Conservation (phyloP, 371 early-diverging fungal species). For the Haplosporangium sp. region DNA sequence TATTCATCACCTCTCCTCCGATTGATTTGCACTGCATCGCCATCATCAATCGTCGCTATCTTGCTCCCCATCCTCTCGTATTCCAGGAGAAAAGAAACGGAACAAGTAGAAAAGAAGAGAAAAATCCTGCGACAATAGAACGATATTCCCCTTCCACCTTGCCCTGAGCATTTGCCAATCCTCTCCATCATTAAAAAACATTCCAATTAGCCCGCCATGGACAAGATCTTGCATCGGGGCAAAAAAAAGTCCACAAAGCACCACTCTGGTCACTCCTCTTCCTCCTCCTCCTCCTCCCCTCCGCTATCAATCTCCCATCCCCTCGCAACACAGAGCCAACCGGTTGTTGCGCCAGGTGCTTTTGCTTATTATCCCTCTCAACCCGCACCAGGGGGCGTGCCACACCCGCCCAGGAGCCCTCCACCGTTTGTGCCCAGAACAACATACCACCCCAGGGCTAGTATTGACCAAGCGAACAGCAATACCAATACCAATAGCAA, state of each 20-base stretch:
- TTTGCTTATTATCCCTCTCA: conserved; percentile 5
- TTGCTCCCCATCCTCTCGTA: neutral
- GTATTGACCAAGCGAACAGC: conserved; percentile 5
- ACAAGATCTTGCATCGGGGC: conserved; percentile 21
- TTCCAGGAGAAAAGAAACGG: conserved; percentile 1
- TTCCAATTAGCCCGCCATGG: conserved; percentile 19
- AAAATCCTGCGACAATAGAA: neutral
- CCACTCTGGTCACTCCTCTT: conserved; percentile 5
- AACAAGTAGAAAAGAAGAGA: neutral
- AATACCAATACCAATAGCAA: neutral
- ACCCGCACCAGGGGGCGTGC: conserved; percentile 1
- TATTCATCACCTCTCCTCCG: no score
- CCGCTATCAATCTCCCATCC: conserved; percentile 31
- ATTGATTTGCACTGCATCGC: no score
- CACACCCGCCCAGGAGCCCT: neutral
- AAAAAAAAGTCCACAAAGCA: conserved; percentile 29
- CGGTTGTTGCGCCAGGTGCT: conserved; percentile 1
- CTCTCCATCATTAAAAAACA: conserved; percentile 6
- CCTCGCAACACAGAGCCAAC: conserved; percentile 8
- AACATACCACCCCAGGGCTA: conserved; percentile 9
- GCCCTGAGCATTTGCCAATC: conserved; percentile 23
- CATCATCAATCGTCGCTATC: no score
- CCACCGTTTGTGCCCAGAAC: conserved; percentile 12
- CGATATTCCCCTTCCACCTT: conserved; percentile 36
- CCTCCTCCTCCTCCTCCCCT: conserved; percentile 10